Percentiles rank a stretch among this genome's conserved stretches.
Conservation (phyloP, 140 eudicot species). For the Eryngium alpinum region DNA sequence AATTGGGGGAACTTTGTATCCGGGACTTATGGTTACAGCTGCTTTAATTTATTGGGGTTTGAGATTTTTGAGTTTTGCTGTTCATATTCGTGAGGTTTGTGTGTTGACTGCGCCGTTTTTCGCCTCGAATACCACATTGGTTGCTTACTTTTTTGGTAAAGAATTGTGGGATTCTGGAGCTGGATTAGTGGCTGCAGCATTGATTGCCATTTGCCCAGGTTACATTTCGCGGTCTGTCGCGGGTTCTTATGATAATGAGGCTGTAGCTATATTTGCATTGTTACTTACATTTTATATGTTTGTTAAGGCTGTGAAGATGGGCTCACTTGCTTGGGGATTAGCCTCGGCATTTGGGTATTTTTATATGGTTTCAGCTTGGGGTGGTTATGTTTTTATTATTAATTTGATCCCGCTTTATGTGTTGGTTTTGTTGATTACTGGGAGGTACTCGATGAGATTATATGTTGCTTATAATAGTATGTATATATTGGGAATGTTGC, state of each 20-base stretch:
- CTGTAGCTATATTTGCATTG: conserved; percentile 84
- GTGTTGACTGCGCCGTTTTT: conserved; percentile 16
- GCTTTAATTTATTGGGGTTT: conserved; percentile 9
- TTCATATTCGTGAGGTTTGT: conserved; percentile 17
- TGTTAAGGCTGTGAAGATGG: conserved; percentile 92
- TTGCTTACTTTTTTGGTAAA: conserved; percentile 14
- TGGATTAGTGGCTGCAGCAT: conserved; percentile 83
- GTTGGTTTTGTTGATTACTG: conserved; percentile 69
- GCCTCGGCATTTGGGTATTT: conserved; percentile 92
- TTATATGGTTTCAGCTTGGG: conserved; percentile 99
- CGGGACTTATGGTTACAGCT: conserved; percentile 17
- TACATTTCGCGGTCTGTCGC: conserved; percentile 97
- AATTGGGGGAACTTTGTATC: conserved; percentile 9
- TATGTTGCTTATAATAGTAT: conserved; percentile 89
- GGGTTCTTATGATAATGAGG: conserved; percentile 88
- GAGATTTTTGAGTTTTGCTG: conserved; percentile 13
- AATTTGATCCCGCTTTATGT: conserved; percentile 80
- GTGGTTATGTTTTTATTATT: conserved; percentile 95
- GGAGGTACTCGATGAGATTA: conserved; percentile 87
- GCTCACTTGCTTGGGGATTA: conserved; percentile 74
- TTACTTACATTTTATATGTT: conserved; percentile 78
- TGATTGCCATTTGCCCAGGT: conserved; percentile 94
- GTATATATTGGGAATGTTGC: conserved; percentile 89
- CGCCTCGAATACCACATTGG: conserved; percentile 8
- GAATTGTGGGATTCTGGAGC: conserved; percentile 71